These are phyloP conservation scores for Parathielavia appendiculata DNA, from an alignment of 495 filamentous ascomycete species.

Conservation along the genomic window DNA sequence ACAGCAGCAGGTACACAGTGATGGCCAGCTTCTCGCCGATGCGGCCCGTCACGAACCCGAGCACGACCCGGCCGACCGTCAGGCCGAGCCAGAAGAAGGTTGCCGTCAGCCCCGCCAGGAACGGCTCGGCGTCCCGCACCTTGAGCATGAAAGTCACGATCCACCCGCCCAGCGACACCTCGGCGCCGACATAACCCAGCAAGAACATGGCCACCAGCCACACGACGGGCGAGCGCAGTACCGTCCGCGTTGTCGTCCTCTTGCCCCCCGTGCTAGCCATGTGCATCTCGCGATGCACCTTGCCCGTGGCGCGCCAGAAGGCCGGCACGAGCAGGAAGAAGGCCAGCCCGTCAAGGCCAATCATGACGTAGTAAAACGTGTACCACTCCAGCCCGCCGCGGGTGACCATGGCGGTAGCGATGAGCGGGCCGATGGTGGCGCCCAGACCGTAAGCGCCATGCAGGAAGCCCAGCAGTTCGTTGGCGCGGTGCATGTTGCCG, in stretches of 20 bases:
- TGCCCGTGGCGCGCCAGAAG: conserved; percentile 66
- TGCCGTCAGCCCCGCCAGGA: conserved; percentile 69
- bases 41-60: conserved; percentile 62
- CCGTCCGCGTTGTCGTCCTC: conserved; percentile 35
- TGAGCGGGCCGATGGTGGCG: conserved; percentile 67
- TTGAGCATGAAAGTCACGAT: conserved; percentile 80
- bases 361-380: conserved; percentile 60
- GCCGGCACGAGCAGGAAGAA: conserved; percentile 46
- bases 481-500: conserved; percentile 66
- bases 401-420: conserved; percentile 69
- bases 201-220: conserved; percentile 77
- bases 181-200: conserved; percentile 75
- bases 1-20: conserved; percentile 55
- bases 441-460: conserved; percentile 77
- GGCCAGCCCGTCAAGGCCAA: conserved; percentile 56
- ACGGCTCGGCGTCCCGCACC: conserved; percentile 65
- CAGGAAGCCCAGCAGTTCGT: conserved; percentile 63
- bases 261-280: conserved; percentile 21
- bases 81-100: conserved; percentile 84
- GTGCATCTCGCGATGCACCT: conserved; percentile 52
- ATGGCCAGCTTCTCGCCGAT: conserved; percentile 69
- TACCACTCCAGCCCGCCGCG: conserved; percentile 56
- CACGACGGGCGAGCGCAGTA: conserved; percentile 46
- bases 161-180: conserved; percentile 84
- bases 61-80: conserved; percentile 65